Conservation (phyloP, 805 yeast genomes). For the Candida nemodendra region DNA sequence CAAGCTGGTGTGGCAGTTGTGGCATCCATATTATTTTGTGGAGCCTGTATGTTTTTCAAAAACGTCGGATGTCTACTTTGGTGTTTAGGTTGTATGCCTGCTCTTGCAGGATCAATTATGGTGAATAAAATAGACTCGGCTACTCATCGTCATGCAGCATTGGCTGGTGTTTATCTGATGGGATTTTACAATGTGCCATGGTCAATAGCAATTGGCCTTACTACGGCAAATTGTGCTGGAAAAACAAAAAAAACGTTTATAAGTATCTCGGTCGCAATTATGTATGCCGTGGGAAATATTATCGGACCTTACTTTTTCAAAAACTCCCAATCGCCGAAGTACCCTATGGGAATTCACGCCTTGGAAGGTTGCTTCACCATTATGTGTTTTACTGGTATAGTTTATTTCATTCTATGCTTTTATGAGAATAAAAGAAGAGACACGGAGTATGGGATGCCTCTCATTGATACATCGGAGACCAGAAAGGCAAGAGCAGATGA, state of each 20-base stretch:
- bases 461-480: too few species aligned
- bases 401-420: constrained; percentile 2
- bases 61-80: constrained; percentile 19
- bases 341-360: constrained; percentile 15
- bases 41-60: constrained; percentile 16
- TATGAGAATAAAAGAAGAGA: constrained; percentile 4
- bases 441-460: too few species aligned
- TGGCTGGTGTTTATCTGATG: constrained; percentile 17
- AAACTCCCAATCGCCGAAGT: constrained; percentile 42
- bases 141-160: constrained; percentile 5
- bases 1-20: constrained; percentile 32
- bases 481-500: too few species aligned
- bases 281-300: constrained; percentile 46
- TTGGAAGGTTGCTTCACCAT: constrained; percentile 6
- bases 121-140: constrained; percentile 6
- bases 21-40: constrained; percentile 26
- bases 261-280: constrained; percentile 32
- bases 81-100: constrained; percentile 8
- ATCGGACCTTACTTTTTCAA: constrained; percentile 55
- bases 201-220: constrained; percentile 27
- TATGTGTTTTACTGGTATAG: constrained; percentile 5
- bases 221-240: constrained; percentile 40
- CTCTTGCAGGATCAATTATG: constrained; percentile 6
- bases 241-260: constrained; percentile 49
- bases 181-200: constrained; percentile 19